Conservation (phyloP, 345 rosid species). For the Salix viminalis region DNA sequence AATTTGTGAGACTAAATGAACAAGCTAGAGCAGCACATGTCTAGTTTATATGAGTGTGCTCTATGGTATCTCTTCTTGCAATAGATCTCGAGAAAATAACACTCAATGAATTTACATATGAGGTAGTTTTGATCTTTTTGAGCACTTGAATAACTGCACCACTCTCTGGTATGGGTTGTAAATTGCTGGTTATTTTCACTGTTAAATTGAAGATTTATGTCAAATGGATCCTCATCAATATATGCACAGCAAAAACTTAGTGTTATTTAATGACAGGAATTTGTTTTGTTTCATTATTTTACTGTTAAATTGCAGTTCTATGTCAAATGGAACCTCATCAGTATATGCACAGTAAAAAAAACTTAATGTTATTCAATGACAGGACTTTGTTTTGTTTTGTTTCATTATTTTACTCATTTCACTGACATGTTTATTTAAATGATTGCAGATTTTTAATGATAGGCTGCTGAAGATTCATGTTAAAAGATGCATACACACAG, state of each 20-base stretch:
- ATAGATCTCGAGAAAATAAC: background rate
- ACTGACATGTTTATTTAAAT: background rate
- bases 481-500: slow-evolving; percentile 60
- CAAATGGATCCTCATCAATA: background rate
- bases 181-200: background rate
- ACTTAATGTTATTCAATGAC: background rate
- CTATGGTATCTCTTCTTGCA: background rate
- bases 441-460: slow-evolving; percentile 80
- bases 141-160: background rate
- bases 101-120: background rate
- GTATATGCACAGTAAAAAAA: no score
- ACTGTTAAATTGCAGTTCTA: background rate
- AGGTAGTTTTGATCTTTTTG: background rate
- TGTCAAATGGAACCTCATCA: background rate
- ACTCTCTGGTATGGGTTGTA: background rate
- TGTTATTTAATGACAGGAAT: no score
- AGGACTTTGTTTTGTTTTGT: background rate
- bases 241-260: no score
- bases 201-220: background rate
- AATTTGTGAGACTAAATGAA: background rate
- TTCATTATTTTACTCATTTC: background rate
- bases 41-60: background rate
- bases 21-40: background rate
- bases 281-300: background rate
- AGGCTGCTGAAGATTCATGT: slow-evolving; percentile 65